Conservation (phyloP, 768 basidiomycete species). For the Amanita rimosa region DNA sequence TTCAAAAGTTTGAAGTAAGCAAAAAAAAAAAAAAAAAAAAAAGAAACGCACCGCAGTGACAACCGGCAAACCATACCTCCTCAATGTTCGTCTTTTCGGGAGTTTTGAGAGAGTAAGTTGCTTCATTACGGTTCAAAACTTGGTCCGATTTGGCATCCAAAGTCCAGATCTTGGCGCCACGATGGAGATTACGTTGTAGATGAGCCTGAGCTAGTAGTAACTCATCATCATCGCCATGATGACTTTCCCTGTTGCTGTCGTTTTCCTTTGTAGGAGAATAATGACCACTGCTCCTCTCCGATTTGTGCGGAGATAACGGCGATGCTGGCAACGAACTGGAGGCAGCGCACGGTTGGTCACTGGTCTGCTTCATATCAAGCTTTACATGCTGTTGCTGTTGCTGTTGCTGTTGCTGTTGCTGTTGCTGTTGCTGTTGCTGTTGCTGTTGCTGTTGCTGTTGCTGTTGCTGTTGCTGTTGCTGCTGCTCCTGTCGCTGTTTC, state of each 20-base stretch:
- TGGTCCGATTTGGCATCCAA: constrained; percentile 16
- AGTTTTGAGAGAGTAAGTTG: constrained; percentile 16
- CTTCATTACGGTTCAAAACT: constrained; percentile 19
- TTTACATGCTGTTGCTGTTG: no score
- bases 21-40: neutral
- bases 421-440: no score
- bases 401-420: no score
- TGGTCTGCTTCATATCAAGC: no score
- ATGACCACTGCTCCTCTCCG: neutral
- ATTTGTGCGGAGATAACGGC: neutral
- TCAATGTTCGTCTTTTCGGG: constrained; percentile 27
- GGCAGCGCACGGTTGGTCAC: neutral
- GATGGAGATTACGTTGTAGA: neutral
- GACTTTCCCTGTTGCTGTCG: neutral
- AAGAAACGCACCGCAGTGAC: constrained; percentile 29
- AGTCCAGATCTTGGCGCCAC: neutral
- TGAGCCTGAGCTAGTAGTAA: no score
- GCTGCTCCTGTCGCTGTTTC: no score
- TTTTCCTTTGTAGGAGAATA: neutral
- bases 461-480: neutral
- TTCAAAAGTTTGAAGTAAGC: neutral
- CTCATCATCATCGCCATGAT: neutral
- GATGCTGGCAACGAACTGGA: neutral
- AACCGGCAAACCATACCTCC: constrained; percentile 61
- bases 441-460: neutral